Evolutionary conservation across 495 filamentous ascomycete genomes (phyloP).

Genomic region (Aspergillus diversus): DNA sequence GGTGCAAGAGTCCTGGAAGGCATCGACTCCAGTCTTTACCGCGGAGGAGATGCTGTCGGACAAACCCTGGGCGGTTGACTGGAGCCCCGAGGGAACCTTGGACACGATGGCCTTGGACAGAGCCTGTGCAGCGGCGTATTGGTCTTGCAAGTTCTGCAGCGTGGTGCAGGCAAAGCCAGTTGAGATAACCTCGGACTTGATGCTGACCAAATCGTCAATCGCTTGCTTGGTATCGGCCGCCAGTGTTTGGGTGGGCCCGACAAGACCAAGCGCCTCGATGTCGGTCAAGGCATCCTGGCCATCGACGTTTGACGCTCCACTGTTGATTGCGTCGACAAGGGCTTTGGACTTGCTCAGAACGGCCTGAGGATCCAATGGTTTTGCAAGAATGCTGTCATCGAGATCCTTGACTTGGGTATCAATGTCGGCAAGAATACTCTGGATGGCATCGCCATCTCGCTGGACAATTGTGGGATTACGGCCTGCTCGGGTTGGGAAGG

Average conservation of each 20-base stretch:
- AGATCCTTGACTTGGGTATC: conserved; percentile 11
- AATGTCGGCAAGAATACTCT: conserved; percentile 11
- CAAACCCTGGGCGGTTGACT: conserved; percentile 31
- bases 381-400: conserved; percentile 1
- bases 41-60: conserved; percentile 33
- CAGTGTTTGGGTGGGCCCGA: conserved; percentile 11
- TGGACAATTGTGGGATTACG: background rate
- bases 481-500: background rate
- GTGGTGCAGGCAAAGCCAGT: conserved; percentile 5
- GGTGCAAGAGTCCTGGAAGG: conserved; percentile 10
- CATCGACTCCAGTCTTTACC: conserved; percentile 43
- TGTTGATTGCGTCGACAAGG: conserved; percentile 5
- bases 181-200: background rate
- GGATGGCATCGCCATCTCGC: conserved; percentile 13
- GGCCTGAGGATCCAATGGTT: conserved; percentile 4
- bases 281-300: conserved; percentile 1
- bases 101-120: conserved; percentile 2
- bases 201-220: background rate
- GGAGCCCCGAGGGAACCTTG: conserved; percentile 20
- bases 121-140: background rate
- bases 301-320: conserved; percentile 4
- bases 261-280: conserved; percentile 15
- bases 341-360: conserved; percentile 8
- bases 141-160: conserved; percentile 3
- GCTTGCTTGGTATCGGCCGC: conserved; percentile 9